Percentiles rank a stretch among this genome's conserved stretches.
Evolutionary conservation across 257 asterid genomes (phyloP).

Genomic region (Handroanthus guayacan): DNA sequence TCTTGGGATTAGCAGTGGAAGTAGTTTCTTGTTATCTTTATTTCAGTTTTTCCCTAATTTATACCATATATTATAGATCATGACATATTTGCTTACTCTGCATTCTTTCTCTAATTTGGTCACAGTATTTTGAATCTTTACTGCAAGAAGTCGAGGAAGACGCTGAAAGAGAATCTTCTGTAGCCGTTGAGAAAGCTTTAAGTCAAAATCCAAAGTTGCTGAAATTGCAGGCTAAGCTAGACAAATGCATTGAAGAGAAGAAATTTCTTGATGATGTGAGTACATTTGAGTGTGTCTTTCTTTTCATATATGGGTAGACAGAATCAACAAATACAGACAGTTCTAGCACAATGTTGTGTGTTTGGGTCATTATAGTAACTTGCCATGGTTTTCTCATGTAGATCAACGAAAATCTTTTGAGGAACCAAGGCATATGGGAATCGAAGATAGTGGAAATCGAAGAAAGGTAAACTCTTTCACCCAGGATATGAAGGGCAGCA

Average conservation of each 20-base stretch:
- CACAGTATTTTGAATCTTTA: conserved; percentile 85
- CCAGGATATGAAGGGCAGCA: conserved; percentile 13
- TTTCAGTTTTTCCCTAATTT: conserved; percentile 13
- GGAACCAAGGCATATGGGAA: conserved; percentile 85
- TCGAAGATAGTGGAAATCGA: conserved; percentile 60
- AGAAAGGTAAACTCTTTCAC: conserved; percentile 61
- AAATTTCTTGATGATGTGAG: conserved; percentile 87
- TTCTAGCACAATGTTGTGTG: conserved; percentile 11
- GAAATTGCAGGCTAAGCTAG: conserved; percentile 76
- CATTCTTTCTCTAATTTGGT: conserved; percentile 41
- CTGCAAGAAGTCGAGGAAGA: conserved; percentile 79
- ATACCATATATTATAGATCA: conserved; percentile 22
- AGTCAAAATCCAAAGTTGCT: conserved; percentile 73
- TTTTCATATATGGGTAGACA: conserved; percentile 6
- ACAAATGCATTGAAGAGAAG: conserved; percentile 67
- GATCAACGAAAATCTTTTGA: conserved; percentile 88
- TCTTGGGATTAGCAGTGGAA: conserved; percentile 16
- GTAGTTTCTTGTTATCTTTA: conserved; percentile 3
- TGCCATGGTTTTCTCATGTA: conserved; percentile 41
- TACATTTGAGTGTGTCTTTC: conserved; percentile 18
- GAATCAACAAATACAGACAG: background rate
- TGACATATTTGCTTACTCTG: conserved; percentile 36
- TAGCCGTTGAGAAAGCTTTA: conserved; percentile 77
- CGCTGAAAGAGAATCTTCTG: conserved; percentile 63
- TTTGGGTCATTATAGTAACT: conserved; percentile 10